Evolutionary conservation across 495 filamentous ascomycete genomes (phyloP).

Genomic region (Trichoderma asperelloides): DNA sequence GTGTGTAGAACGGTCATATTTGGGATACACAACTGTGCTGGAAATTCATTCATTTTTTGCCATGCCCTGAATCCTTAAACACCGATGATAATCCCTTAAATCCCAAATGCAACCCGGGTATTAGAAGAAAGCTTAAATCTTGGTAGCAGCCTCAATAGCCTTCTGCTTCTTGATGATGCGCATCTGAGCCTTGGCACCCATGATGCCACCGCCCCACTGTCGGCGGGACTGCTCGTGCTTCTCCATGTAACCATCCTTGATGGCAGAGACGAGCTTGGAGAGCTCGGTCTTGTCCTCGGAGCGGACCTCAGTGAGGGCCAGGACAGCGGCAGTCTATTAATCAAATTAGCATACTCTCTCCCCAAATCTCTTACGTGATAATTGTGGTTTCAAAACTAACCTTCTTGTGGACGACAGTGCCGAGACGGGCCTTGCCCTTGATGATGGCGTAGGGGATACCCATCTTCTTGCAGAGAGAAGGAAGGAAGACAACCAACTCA

Average conservation of each 20-base stretch:
- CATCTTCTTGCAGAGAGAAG: slow-evolving; percentile 99
- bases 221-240: slow-evolving; percentile 89
- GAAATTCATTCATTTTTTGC: slow-evolving; percentile 11
- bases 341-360: slow-evolving; percentile 18
- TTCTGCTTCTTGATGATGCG: slow-evolving; percentile 94
- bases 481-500: slow-evolving; percentile 98
- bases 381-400: slow-evolving; percentile 31
- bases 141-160: slow-evolving; percentile 84
- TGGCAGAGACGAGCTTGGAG: slow-evolving; percentile 85
- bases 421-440: slow-evolving; percentile 98
- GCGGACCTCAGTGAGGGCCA: slow-evolving; percentile 92
- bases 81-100: slow-evolving; percentile 9
- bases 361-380: neutral
- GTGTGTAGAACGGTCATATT: neutral
- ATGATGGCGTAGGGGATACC: slow-evolving; percentile 98
- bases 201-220: slow-evolving; percentile 99
- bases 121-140: slow-evolving; percentile 57
- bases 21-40: slow-evolving; percentile 8
- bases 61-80: slow-evolving; percentile 11
- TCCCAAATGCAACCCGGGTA: slow-evolving; percentile 9
- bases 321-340: slow-evolving; percentile 79
- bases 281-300: slow-evolving; percentile 96
- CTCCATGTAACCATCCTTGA: slow-evolving; percentile 97
- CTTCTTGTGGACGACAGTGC: slow-evolving; percentile 99
- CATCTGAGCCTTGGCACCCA: slow-evolving; percentile 94